Evolutionary conservation across 1,284 basidiomycete genomes (phyloP), one percentile per base, ranked within the genome.

Genomic region (Dichomitus squalens): DNA sequence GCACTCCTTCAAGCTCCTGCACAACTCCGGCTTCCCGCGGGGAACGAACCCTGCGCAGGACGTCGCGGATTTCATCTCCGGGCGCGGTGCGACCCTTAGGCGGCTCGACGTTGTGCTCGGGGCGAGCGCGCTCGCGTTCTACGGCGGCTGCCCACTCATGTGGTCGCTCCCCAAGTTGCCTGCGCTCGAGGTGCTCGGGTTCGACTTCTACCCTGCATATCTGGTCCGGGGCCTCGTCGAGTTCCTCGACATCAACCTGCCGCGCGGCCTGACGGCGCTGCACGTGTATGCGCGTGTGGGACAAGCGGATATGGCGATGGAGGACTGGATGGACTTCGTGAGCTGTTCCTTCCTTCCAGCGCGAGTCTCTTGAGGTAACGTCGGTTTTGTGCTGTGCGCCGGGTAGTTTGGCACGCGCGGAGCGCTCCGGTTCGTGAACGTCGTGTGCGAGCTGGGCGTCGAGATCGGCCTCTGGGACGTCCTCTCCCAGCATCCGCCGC

Each of bases 71-170:
- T 47, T 47, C 20, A 27, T 47, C 25, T 27, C n/a, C 18, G 18
- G 11, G 2, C 27, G 20, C 18, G 18, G 6, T 11, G 29, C 44
- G 9, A 18, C n/a, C 29, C 44, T 47, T 18, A 25, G 44, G 29
- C 27, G 44, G 44, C 44, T 47, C 44, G 44, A 47, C 29, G 44
- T 47, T 27, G 44, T 33, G 44, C 44, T 47, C 8, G 44, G 44
- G 7, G 25, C 44, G 29, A 47, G 44, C 44, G 44, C 44, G 44
- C 44, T 47, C 44, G 27, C 44, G 44, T 47, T 47, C 44, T 47
- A 47, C 44, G 44, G 44, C 11, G 44, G 44, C 8, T 47, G 44
- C 44, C 44, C 44, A 27, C 44, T 47, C 29, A 47, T 47, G 44
- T 47, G 44, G 44, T 16, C 44, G 44, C 44, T 47, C 18, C 44